These are phyloP conservation scores for Ustilago trichophora DNA, from an alignment of 1,284 basidiomycete species.

Conservation along the genomic window DNA sequence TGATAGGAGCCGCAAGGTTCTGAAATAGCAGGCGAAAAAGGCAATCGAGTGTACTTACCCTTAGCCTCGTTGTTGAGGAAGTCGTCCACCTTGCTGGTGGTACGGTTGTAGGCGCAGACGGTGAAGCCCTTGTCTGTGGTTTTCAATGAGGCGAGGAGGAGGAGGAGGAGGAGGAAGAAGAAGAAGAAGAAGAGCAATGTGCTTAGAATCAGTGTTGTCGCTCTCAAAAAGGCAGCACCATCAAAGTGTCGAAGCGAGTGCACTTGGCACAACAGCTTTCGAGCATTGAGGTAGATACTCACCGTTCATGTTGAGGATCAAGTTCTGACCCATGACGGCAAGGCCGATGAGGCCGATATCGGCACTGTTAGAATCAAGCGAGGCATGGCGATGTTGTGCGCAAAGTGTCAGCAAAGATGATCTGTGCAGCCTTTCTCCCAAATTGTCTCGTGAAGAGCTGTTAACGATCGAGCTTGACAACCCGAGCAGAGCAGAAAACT, in stretches of 20 bases:
- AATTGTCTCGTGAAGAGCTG: too few species aligned
- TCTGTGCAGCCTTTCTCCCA: neutral
- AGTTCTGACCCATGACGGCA: conserved; percentile 66
- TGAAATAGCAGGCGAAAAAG: neutral
- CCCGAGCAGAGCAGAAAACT: conserved; percentile 14
- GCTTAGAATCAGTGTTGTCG: conserved; percentile 5
- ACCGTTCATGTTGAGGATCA: conserved; percentile 67
- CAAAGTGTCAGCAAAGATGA: conserved; percentile 5
- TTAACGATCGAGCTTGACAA: too few species aligned
- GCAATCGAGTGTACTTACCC: conserved; percentile 71
- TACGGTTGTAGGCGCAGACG: conserved; percentile 97
- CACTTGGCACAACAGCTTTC: too few species aligned
- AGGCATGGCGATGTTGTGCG: neutral
- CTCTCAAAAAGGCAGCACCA: neutral
- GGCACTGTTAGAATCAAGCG: conserved; percentile 42
- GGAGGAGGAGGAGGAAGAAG: neutral
- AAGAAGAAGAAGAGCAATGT: neutral
- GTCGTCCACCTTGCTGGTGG: conserved; percentile 91
- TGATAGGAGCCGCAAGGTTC: neutral
- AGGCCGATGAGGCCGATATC: conserved; percentile 67
- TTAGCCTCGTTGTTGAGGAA: conserved; percentile 98
- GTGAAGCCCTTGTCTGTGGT: conserved; percentile 89
- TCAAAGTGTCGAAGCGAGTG: too few species aligned
- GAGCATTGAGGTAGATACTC: conserved; percentile 8
- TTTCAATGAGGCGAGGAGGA: neutral